Evolutionary conservation across 2,329 filamentous ascomycete species (phyloP).

Genomic region (Penicillium sp.): DNA sequence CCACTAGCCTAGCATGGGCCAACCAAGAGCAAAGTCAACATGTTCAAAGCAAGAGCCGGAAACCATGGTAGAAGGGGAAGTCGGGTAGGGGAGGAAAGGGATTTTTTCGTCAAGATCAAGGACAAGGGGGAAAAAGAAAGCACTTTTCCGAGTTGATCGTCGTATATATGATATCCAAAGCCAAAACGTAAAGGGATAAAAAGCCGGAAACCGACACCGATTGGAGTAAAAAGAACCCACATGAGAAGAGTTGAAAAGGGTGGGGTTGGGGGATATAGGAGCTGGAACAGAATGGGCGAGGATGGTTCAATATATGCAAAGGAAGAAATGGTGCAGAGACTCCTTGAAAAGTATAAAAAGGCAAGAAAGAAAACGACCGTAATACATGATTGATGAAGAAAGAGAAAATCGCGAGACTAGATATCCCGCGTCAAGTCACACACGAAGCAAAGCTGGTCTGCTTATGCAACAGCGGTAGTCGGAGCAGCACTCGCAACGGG

Average conservation of each 20-base stretch:
- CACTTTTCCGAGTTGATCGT: conserved; percentile 40
- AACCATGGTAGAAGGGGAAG: neutral
- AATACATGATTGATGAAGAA: conserved; percentile 30
- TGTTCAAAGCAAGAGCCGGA: neutral
- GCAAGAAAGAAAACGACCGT: conserved; percentile 31
- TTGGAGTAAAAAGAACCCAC: neutral
- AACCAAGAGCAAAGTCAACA: neutral
- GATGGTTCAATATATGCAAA: neutral
- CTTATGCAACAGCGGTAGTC: conserved; percentile 49
- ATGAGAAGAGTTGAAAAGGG: neutral
- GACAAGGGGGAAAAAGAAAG: conserved; percentile 5
- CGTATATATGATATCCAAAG: conserved; percentile 42
- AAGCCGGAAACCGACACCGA: conserved; percentile 2
- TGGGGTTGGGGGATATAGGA: neutral
- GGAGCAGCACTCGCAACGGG: conserved; percentile 41
- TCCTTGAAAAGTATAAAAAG: conserved; percentile 22
- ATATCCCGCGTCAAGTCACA: conserved; percentile 13
- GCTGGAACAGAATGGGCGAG: neutral
- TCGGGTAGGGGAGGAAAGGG: conserved; percentile 29
- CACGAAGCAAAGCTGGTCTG: conserved; percentile 2
- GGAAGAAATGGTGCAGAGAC: conserved; percentile 31
- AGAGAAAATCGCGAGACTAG: conserved; percentile 16
- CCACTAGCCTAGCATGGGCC: neutral
- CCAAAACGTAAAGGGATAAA: conserved; percentile 26
- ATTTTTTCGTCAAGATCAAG: conserved; percentile 38